Conservation (phyloP, 2,329 filamentous ascomycete species). For the Aspergillus terreus region DNA sequence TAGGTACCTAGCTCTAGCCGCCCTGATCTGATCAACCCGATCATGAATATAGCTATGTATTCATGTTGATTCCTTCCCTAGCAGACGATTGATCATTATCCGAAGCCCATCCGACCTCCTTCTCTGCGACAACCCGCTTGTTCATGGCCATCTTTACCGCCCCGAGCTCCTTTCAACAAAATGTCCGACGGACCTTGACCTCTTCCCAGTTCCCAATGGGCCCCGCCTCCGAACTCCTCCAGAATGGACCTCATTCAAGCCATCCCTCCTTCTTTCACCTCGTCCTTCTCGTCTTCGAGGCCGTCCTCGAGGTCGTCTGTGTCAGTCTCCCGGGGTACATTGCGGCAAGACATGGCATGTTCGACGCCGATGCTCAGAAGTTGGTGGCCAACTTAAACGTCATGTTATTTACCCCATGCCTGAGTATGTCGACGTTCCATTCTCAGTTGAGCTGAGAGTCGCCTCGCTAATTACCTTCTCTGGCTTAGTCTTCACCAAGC, state of each 20-base stretch:
- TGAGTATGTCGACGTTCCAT: slow-evolving; percentile 63
- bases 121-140: not conserved
- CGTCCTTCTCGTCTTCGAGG: slow-evolving; percentile 83
- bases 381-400: slow-evolving; percentile 96
- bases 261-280: slow-evolving; percentile 57
- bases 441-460: slow-evolving; percentile 1
- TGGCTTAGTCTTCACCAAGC: slow-evolving; percentile 81
- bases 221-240: slow-evolving; percentile 17
- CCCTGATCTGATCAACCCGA: too few relatives aligned
- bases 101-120: too few relatives aligned
- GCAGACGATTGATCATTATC: too few relatives aligned
- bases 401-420: slow-evolving; percentile 91
- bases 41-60: too few relatives aligned
- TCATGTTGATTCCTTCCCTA: too few relatives aligned
- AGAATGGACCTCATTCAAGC: slow-evolving; percentile 30
- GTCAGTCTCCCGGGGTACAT: slow-evolving; percentile 93
- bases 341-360: slow-evolving; percentile 82
- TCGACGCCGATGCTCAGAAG: slow-evolving; percentile 93
- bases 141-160: slow-evolving; percentile 44
- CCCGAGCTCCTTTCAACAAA: slow-evolving; percentile 46
- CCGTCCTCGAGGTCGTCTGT: slow-evolving; percentile 90
- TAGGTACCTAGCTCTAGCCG: too few relatives aligned
- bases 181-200: slow-evolving; percentile 28
- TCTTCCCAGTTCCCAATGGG: slow-evolving; percentile 23
- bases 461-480: slow-evolving; percentile 4